phyloP scores from a whole-genome alignment of 2,329 filamentous ascomycete species.

The Apiospora rasikravindrae region DNA sequence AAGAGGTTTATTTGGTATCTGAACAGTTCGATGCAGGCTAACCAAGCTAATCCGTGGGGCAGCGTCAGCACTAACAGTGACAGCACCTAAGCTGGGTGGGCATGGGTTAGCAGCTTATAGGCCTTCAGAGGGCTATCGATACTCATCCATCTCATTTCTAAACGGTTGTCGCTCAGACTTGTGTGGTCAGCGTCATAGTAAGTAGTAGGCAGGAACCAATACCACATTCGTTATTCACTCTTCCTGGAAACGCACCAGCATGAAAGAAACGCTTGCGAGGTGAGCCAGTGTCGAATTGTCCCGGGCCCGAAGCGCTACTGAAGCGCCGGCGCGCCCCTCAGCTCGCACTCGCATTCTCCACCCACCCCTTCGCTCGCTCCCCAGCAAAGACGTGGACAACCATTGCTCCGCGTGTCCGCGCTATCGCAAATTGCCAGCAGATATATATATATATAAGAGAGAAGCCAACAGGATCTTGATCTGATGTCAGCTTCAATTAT shows the following conservation, averaged over 20 bases:
- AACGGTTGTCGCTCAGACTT: neutral
- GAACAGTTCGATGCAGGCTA: neutral
- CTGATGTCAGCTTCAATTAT: neutral
- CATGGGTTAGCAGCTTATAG: neutral
- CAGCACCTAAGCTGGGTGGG: neutral
- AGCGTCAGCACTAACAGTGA: neutral
- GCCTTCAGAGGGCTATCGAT: neutral
- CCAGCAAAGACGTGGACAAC: neutral
- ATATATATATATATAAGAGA: slow-evolving; percentile 4
- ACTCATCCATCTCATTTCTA: neutral
- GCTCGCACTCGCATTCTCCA: slow-evolving; percentile 11
- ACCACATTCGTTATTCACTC: neutral
- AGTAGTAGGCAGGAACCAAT: neutral
- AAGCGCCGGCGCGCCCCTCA: neutral
- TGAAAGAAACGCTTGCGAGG: too few species aligned
- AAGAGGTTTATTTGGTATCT: neutral
- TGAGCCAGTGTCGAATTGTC: too few species aligned
- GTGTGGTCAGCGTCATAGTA: neutral
- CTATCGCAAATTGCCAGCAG: neutral
- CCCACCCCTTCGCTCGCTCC: neutral
- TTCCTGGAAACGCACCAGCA: neutral
- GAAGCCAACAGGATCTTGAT: neutral
- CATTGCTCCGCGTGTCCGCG: neutral
- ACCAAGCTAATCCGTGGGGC: neutral
- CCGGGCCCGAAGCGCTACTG: neutral